Percentiles rank a stretch among this genome's conserved stretches.
Conservation (phyloP, 305 asterid species). For the Fraxinus angustifolia region DNA sequence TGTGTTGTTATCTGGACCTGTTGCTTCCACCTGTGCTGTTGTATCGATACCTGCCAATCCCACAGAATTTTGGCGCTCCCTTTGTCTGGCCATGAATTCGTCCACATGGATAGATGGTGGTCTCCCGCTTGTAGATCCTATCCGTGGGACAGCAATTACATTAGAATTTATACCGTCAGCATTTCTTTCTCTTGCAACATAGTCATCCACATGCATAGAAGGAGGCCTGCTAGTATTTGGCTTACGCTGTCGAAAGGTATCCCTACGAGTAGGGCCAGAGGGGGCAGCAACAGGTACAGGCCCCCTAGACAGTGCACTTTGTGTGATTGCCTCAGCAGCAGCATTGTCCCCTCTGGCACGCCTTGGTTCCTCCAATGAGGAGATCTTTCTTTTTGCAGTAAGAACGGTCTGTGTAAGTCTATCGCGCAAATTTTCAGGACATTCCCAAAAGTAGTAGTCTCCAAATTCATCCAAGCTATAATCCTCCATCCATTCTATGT, state of each 20-base stretch:
- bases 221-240: conserved; percentile 99
- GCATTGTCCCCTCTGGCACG: conserved; percentile 65
- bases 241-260: conserved; percentile 91
- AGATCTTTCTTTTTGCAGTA: conserved; percentile 58
- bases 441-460: conserved; percentile 77
- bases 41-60: conserved; percentile 44
- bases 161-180: conserved; percentile 74
- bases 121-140: conserved; percentile 81
- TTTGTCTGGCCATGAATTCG: conserved; percentile 94
- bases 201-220: conserved; percentile 96
- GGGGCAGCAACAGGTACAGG: conserved; percentile 51
- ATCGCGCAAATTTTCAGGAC: conserved; percentile 87
- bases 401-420: conserved; percentile 63
- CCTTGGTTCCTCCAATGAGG: conserved; percentile 70
- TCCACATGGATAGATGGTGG: conserved; percentile 95
- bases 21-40: conserved; percentile 42
- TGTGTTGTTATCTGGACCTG: conserved; percentile 43
- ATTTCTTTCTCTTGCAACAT: conserved; percentile 91
- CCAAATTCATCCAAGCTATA: conserved; percentile 49
- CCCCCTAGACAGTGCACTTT: conserved; percentile 68
- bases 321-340: conserved; percentile 50
- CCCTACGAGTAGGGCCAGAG: conserved; percentile 84
- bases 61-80: conserved; percentile 67
- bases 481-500: conserved; percentile 52
- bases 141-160: conserved; percentile 73